These are phyloP conservation scores for Diutina catenulata DNA, from an alignment of 1,139 yeast genomes.

Conservation along the genomic window DNA sequence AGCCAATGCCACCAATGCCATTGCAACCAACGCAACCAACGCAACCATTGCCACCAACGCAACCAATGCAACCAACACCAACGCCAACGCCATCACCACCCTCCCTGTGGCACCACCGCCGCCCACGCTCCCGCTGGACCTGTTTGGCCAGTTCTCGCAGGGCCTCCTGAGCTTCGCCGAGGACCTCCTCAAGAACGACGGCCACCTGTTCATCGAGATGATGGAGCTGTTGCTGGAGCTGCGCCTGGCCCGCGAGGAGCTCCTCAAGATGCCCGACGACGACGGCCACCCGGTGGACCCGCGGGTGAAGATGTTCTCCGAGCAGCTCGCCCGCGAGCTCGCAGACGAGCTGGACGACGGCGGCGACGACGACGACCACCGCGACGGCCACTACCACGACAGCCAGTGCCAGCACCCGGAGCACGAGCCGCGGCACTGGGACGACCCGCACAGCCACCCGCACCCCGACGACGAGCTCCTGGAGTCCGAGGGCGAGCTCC, in stretches of 20 bases:
- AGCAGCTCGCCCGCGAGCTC: slow-evolving; percentile 6
- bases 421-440: slow-evolving; percentile 14
- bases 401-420: slow-evolving; percentile 14
- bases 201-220: slow-evolving; percentile 61
- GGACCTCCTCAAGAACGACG: slow-evolving; percentile 64
- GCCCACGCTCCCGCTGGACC: no score
- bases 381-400: slow-evolving; percentile 20
- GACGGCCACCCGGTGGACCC: slow-evolving; percentile 7
- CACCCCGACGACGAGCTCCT: slow-evolving; percentile 10
- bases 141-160: slow-evolving; percentile 1
- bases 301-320: slow-evolving; percentile 7
- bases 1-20: no score
- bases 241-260: slow-evolving; percentile 22
- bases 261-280: slow-evolving; percentile 6
- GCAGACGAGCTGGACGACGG: slow-evolving; percentile 9
- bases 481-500: slow-evolving; percentile 20
- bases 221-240: slow-evolving; percentile 62
- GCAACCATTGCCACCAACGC: no score
- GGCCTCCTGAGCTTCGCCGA: slow-evolving; percentile 49
- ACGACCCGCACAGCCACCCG: slow-evolving; percentile 8
- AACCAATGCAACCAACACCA: background rate
- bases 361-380: slow-evolving; percentile 21
- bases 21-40: no score
- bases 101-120: no score
- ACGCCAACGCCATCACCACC: no score